These are phyloP conservation scores for Ophiostoma sp. DNA, from an alignment of 2,329 filamentous ascomycete genomes.

Conservation along the genomic window DNA sequence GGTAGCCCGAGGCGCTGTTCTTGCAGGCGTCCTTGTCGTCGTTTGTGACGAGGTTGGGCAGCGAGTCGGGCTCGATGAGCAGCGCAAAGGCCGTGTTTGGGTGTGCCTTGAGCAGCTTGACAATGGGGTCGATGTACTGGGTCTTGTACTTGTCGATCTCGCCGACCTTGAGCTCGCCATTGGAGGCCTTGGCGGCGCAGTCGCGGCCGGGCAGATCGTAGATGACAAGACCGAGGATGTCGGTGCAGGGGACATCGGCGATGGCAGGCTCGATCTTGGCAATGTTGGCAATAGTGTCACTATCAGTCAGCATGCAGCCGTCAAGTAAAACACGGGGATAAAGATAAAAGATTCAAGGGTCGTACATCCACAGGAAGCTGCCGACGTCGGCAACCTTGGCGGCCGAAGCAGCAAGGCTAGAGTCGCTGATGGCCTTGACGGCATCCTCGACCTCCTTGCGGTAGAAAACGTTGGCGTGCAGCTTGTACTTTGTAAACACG, in stretches of 20 bases:
- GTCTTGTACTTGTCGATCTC: conserved; percentile 43
- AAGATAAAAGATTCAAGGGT: background rate
- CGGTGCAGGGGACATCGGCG: conserved; percentile 35
- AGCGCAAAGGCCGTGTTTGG: conserved; percentile 44
- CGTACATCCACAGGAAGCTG: conserved; percentile 39
- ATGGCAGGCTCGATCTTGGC: conserved; percentile 37
- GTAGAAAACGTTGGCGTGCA: conserved; percentile 40
- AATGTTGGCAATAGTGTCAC: conserved; percentile 38
- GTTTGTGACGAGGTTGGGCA: conserved; percentile 61
- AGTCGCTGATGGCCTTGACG: conserved; percentile 31
- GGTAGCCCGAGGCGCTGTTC: conserved; percentile 50
- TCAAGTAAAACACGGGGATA: background rate
- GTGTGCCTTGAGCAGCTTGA: conserved; percentile 47
- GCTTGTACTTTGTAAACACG: conserved; percentile 37
- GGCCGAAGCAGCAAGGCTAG: conserved; percentile 32
- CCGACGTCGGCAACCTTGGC: conserved; percentile 38
- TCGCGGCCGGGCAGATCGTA: conserved; percentile 61
- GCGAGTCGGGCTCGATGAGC: conserved; percentile 55
- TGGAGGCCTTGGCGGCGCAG: conserved; percentile 58
- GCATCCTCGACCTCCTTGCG: conserved; percentile 38
- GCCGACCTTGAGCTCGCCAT: conserved; percentile 55
- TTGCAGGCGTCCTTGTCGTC: conserved; percentile 49
- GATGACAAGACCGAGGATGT: conserved; percentile 49
- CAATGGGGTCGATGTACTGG: conserved; percentile 45
- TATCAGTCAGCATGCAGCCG: background rate